A percentile compares a stretch with the other conserved stretches of the same genome.
Evolutionary conservation across 257 asterid genomes (phyloP).

Genomic region (Solanum tarijense): DNA sequence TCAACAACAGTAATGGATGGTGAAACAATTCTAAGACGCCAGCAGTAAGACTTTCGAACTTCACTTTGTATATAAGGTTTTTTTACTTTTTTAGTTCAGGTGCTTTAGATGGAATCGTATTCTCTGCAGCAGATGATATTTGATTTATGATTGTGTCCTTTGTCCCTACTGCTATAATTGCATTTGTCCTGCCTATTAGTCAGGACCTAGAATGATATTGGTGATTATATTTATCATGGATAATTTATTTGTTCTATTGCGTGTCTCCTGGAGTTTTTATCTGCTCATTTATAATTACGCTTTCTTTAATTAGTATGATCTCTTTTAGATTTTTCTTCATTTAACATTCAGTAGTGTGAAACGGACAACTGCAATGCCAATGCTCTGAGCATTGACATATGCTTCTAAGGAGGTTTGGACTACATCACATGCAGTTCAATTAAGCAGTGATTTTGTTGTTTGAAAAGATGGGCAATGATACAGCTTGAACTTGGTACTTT

Average conservation of each 20-base stretch:
- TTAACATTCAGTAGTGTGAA: not conserved
- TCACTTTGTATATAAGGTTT: not conserved
- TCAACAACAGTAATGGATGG: constrained; percentile 65
- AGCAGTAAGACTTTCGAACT: constrained; percentile 57
- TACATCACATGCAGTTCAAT: not conserved
- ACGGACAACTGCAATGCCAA: not conserved
- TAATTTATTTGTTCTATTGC: not conserved
- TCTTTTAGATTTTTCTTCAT: not conserved
- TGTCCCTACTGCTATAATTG: not conserved
- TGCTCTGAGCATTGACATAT: not conserved
- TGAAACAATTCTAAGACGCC: constrained; percentile 75
- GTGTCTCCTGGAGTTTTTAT: not conserved
- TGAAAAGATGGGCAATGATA: not conserved
- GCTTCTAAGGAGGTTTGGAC: not conserved
- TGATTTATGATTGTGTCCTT: not conserved
- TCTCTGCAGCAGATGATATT: not conserved
- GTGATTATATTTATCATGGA: not conserved
- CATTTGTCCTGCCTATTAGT: not conserved
- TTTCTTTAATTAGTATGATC: not conserved
- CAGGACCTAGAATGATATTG: not conserved
- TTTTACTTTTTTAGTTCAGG: not conserved
- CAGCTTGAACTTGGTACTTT: not conserved
- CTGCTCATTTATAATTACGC: not conserved
- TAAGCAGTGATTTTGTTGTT: not conserved
- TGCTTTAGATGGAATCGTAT: not conserved